Conservation (phyloP, 2,329 filamentous ascomycete genomes). For the Sclerotinia sclerotiorum region DNA sequence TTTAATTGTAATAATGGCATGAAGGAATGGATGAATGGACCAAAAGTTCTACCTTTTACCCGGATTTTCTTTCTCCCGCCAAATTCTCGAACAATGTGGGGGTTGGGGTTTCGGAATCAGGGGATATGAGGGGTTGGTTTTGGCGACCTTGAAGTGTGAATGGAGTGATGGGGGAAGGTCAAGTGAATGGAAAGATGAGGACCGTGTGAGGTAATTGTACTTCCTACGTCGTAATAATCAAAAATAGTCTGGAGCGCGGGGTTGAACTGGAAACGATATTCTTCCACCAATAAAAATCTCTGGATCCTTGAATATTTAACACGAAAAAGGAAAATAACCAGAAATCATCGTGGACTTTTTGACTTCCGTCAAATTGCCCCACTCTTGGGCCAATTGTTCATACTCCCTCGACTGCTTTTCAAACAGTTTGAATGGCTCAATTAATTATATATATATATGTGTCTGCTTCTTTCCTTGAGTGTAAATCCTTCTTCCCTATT, state of each 20-base stretch:
- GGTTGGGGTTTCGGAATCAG: background rate
- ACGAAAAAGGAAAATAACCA: background rate
- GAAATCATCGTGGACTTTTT: conserved; percentile 4
- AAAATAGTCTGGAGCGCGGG: conserved; percentile 14
- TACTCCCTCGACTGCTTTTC: background rate
- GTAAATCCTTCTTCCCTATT: background rate
- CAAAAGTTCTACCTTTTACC: background rate
- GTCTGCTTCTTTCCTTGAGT: background rate
- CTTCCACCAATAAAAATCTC: conserved; percentile 10
- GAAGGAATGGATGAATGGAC: background rate
- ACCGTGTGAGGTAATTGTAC: background rate
- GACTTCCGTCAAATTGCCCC: conserved; percentile 2
- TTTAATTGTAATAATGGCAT: no score
- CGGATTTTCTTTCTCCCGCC: conserved; percentile 15
- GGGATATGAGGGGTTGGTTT: background rate
- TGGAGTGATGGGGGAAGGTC: background rate
- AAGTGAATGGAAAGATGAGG: background rate
- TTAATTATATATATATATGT: conserved; percentile 16
- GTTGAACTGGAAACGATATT: conserved; percentile 15
- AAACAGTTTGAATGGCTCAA: background rate
- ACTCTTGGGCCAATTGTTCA: conserved; percentile 4
- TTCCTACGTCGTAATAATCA: background rate
- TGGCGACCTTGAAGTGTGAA: background rate
- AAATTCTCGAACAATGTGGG: conserved; percentile 10
- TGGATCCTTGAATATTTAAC: background rate